Conservation (phyloP, 1,139 yeast genomes). For the Taphrina wiesneri region DNA sequence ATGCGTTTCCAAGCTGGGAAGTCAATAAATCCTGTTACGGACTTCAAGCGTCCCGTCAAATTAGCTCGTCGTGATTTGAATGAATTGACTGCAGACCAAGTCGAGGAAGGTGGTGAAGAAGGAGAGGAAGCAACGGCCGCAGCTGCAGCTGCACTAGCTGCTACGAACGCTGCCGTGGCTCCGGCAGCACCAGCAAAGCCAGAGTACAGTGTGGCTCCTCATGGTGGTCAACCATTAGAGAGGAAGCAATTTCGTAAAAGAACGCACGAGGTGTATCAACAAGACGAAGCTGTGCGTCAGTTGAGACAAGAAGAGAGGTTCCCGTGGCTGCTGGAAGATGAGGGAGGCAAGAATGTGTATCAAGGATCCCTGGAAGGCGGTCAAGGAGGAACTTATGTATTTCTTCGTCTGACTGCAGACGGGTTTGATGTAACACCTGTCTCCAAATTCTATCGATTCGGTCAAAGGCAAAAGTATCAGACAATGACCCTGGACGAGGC, state of each 20-base stretch:
- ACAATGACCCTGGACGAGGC: conserved; percentile 95
- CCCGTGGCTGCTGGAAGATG: conserved; percentile 98
- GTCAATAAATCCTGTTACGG: conserved; percentile 66
- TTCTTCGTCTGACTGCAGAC: conserved; percentile 49
- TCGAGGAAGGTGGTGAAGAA: conserved; percentile 44
- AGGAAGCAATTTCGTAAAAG: conserved; percentile 69
- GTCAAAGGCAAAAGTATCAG: conserved; percentile 90
- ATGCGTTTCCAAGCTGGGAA: conserved; percentile 75
- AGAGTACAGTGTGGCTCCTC: conserved; percentile 68
- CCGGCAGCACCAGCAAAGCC: conserved; percentile 19
- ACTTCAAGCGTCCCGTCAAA: conserved; percentile 78
- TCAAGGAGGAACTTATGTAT: conserved; percentile 78
- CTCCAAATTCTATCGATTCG: conserved; percentile 87
- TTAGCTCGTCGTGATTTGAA: conserved; percentile 89
- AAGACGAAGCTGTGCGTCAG: conserved; percentile 78
- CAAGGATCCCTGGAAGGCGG: conserved; percentile 97
- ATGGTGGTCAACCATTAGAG: conserved; percentile 76
- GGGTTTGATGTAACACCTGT: conserved; percentile 38
- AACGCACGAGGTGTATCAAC: conserved; percentile 77
- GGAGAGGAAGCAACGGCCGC: conserved; percentile 41
- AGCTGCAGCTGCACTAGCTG: conserved; percentile 35
- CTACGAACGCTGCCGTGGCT: conserved; percentile 22
- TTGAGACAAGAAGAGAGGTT: conserved; percentile 91
- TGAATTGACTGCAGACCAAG: conserved; percentile 35
- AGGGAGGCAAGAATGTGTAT: conserved; percentile 89